A percentile compares a stretch with the other conserved stretches of the same genome.
These are phyloP conservation scores for Fonsecaea nubica DNA, from an alignment of 2,329 filamentous ascomycete genomes.

Conservation along the genomic window DNA sequence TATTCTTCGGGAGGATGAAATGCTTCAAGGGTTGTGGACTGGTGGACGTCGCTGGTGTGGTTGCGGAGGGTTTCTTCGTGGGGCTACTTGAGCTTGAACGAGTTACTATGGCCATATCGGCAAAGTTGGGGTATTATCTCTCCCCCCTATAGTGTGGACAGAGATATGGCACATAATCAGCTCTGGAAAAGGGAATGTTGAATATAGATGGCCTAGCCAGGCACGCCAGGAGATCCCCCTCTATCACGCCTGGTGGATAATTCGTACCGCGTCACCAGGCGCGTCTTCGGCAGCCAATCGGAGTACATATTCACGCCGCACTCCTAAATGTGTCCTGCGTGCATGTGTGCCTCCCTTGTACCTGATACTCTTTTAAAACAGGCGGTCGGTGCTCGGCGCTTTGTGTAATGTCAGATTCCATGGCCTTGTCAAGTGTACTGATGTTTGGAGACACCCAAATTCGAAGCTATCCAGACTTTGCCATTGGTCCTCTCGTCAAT, in stretches of 20 bases:
- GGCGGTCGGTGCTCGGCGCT: not conserved
- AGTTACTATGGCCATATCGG: conserved; percentile 31
- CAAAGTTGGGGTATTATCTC: not conserved
- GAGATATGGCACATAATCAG: not conserved
- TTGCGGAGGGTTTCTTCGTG: conserved; percentile 28
- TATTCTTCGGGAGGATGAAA: conserved; percentile 63
- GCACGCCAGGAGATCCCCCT: not conserved
- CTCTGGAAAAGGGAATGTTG: not conserved
- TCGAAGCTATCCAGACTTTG: not conserved
- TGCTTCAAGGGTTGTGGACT: conserved; percentile 49
- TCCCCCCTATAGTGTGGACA: not conserved
- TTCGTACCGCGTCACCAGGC: conserved; percentile 1
- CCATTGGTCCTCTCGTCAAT: not conserved
- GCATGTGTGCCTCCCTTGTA: not conserved
- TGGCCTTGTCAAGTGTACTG: not conserved
- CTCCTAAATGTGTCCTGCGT: not conserved
- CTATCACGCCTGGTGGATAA: not conserved
- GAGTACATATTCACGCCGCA: conserved; percentile 22
- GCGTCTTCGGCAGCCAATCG: conserved; percentile 32
- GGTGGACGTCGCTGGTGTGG: conserved; percentile 13
- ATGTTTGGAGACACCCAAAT: not conserved
- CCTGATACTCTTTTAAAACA: not conserved
- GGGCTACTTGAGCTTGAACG: conserved; percentile 37
- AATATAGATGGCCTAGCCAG: not conserved
- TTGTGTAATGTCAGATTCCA: not conserved